Percentiles rank a stretch among this genome's conserved stretches.
Evolutionary conservation across 225 moss, liverwort and hornwort genomes (phyloP).

Genomic region (Climacium dendroides): DNA sequence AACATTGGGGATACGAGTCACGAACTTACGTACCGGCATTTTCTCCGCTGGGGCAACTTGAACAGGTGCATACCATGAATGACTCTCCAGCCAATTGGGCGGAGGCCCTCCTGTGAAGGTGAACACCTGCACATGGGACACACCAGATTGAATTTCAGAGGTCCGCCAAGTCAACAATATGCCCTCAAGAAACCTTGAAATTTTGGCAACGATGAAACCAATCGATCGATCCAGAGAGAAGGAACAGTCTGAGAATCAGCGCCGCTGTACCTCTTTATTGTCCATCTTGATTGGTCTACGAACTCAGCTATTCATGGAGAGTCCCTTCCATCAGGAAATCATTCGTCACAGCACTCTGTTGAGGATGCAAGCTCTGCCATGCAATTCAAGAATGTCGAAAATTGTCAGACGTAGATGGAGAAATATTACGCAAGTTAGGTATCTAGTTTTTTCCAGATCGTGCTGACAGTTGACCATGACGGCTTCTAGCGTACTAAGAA

Average conservation of each 20-base stretch:
- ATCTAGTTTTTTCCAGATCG: not conserved
- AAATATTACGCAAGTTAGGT: not conserved
- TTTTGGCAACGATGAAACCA: not conserved
- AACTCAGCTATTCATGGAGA: not conserved
- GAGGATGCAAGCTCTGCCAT: not conserved
- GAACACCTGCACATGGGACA: slow-evolving; percentile 20
- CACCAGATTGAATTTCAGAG: not conserved
- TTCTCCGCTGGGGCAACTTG: slow-evolving; percentile 24
- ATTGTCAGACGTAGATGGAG: not conserved
- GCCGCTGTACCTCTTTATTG: slow-evolving; percentile 7
- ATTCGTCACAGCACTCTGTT: not conserved
- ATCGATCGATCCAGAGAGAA: not conserved
- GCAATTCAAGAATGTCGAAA: not conserved
- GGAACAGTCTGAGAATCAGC: not conserved
- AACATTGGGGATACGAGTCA: not conserved
- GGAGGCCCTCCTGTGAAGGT: slow-evolving; percentile 36
- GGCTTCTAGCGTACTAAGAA: not conserved
- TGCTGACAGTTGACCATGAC: not conserved
- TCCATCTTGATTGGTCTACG: slow-evolving; percentile 2
- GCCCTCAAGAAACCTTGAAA: not conserved
- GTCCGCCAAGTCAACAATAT: not conserved
- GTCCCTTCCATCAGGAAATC: not conserved
- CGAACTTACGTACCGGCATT: slow-evolving; percentile 30
- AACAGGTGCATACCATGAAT: slow-evolving; percentile 37
- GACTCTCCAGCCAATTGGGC: slow-evolving; percentile 36